phyloP scores from a whole-genome alignment of 371 early-diverging fungal genomes.

The Rhizopus microsporus region DNA sequence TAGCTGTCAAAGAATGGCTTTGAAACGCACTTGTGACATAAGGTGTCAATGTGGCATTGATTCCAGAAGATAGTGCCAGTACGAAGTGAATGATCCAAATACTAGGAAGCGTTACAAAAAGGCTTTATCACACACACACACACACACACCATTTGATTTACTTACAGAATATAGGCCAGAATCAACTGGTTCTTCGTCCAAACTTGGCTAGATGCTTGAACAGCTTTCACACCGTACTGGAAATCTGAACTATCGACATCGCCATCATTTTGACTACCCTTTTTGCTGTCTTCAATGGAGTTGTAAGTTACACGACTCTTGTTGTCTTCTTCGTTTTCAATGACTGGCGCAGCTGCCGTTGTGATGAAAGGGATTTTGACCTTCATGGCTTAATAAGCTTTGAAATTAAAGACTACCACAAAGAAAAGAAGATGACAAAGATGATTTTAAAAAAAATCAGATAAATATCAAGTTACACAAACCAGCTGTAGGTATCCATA shows the following conservation, averaged over 20 bases:
- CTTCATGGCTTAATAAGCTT: constrained; percentile 1
- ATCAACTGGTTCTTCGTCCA: constrained; percentile 21
- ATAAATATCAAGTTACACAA: too few relatives aligned
- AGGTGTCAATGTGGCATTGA: constrained; percentile 14
- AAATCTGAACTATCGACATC: neutral
- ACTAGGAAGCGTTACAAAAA: constrained; percentile 4
- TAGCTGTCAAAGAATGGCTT: constrained; percentile 20
- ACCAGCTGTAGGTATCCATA: too few relatives aligned
- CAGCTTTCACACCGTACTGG: constrained; percentile 14
- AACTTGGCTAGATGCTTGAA: constrained; percentile 7
- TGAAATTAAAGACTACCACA: neutral
- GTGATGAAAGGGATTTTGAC: constrained; percentile 2
- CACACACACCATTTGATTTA: neutral
- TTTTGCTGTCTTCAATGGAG: constrained; percentile 1
- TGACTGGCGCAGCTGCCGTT: neutral
- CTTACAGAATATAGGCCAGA: constrained; percentile 14
- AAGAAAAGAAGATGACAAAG: neutral
- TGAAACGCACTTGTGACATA: constrained; percentile 18
- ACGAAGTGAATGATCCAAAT: constrained; percentile 21
- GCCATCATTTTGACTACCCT: neutral
- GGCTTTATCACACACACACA: neutral
- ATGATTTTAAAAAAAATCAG: too few relatives aligned
- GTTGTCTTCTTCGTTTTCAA: constrained; percentile 1
- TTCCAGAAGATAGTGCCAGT: constrained; percentile 18
- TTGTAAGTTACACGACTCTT: neutral